Evolutionary conservation across 345 rosid genomes (phyloP).

Genomic region (Eucalyptus curtisii): DNA sequence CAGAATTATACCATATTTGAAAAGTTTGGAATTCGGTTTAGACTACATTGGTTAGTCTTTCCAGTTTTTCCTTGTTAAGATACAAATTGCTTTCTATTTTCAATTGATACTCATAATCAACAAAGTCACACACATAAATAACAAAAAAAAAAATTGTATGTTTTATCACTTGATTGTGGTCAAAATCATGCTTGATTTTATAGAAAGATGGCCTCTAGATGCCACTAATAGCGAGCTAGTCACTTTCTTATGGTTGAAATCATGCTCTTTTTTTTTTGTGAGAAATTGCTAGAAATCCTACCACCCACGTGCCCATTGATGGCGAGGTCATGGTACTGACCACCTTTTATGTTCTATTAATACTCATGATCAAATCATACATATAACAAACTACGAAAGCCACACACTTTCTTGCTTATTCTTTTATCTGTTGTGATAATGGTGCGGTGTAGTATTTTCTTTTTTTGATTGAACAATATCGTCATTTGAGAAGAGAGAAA

Average conservation of each 20-base stretch:
- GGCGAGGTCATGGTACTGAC: fast-evolving
- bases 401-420: not conserved
- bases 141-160: not conserved
- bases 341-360: not conserved
- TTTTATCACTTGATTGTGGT: not conserved
- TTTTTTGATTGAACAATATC: not conserved
- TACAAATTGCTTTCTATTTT: not conserved
- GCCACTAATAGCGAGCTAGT: not conserved
- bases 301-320: fast-evolving
- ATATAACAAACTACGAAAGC: too few species aligned
- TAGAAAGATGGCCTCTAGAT: not conserved
- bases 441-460: not conserved
- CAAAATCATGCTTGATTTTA: not conserved
- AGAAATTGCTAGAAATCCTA: not conserved
- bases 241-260: not conserved
- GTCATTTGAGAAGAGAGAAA: not conserved
- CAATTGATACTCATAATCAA: not conserved
- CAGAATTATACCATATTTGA: fast-evolving
- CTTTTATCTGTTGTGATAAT: too few species aligned
- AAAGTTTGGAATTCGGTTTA: fast-evolving
- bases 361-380: not conserved
- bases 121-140: fast-evolving
- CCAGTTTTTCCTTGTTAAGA: fast-evolving
- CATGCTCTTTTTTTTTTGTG: not conserved
- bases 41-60: not conserved